Evolutionary conservation across 345 rosid species (phyloP).

Genomic region (Syzygium jambos): DNA sequence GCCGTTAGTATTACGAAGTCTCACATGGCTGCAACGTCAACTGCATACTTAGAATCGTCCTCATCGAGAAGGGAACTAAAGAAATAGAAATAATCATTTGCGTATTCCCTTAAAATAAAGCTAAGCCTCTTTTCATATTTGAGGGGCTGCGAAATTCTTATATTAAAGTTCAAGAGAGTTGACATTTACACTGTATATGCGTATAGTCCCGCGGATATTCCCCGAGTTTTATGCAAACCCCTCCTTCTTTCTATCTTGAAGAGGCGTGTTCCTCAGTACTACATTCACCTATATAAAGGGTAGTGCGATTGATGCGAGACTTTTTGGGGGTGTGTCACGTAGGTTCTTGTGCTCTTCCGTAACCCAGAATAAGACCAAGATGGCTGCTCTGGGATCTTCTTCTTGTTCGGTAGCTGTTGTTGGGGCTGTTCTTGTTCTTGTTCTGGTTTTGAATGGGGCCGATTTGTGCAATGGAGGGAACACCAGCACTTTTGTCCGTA

Average conservation of each 20-base stretch:
- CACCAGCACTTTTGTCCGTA: slow-evolving; percentile 58
- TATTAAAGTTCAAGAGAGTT: not conserved
- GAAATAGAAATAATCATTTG: not conserved
- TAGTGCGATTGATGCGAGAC: not conserved
- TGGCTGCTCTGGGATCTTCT: slow-evolving; percentile 12
- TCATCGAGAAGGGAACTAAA: not conserved
- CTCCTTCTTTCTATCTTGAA: not conserved
- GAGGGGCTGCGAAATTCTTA: not conserved
- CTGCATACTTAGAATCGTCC: not conserved
- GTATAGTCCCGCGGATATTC: not conserved
- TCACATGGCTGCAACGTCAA: not conserved
- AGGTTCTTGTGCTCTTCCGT: not conserved
- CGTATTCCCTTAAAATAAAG: not conserved
- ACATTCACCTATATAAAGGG: not conserved
- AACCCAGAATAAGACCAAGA: not conserved
- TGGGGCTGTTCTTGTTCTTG: slow-evolving; percentile 14
- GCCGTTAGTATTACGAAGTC: not conserved
- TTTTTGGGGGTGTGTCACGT: not conserved
- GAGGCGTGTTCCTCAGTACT: not conserved
- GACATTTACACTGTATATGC: not conserved
- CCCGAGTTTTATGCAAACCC: not conserved
- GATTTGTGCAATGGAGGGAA: slow-evolving; percentile 53
- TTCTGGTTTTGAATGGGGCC: slow-evolving; percentile 29
- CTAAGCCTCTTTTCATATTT: not conserved
- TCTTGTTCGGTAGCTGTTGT: not conserved